These are phyloP conservation scores for Alternaria dauci DNA, from an alignment of 2,329 filamentous ascomycete species.

Conservation along the genomic window DNA sequence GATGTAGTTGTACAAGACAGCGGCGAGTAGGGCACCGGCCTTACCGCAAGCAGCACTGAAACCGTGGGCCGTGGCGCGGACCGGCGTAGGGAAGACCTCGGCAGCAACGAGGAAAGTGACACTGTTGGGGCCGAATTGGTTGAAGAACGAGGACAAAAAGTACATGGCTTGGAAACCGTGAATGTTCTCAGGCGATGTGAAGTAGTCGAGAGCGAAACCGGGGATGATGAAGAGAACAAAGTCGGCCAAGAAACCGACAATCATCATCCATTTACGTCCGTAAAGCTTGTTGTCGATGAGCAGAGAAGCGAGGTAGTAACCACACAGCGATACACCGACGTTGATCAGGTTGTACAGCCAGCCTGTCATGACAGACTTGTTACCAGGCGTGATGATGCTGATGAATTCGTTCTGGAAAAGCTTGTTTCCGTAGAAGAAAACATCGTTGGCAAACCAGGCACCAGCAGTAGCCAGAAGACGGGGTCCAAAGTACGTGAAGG, in stretches of 20 bases:
- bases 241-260: constrained; percentile 88
- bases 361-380: constrained; percentile 78
- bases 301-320: constrained; percentile 90
- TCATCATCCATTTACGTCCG: constrained; percentile 95
- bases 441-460: constrained; percentile 94
- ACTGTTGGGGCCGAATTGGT: constrained; percentile 96
- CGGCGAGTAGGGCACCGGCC: constrained; percentile 83
- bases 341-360: constrained; percentile 97
- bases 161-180: constrained; percentile 98
- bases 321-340: constrained; percentile 81
- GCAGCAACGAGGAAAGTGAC: constrained; percentile 96
- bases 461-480: constrained; percentile 87
- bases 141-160: constrained; percentile 97
- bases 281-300: constrained; percentile 97
- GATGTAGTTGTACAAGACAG: constrained; percentile 96
- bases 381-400: constrained; percentile 74
- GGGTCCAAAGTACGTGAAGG: constrained; percentile 83
- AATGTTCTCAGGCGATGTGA: constrained; percentile 74
- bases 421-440: constrained; percentile 99
- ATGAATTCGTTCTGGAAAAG: constrained; percentile 95
- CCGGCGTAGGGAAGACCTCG: constrained; percentile 93
- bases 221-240: constrained; percentile 95
- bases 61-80: constrained; percentile 92
- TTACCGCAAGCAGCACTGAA: constrained; percentile 94
- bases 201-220: constrained; percentile 87